These are phyloP conservation scores for Podaxis carcinomalis DNA, from an alignment of 768 basidiomycete species.

Conservation along the genomic window DNA sequence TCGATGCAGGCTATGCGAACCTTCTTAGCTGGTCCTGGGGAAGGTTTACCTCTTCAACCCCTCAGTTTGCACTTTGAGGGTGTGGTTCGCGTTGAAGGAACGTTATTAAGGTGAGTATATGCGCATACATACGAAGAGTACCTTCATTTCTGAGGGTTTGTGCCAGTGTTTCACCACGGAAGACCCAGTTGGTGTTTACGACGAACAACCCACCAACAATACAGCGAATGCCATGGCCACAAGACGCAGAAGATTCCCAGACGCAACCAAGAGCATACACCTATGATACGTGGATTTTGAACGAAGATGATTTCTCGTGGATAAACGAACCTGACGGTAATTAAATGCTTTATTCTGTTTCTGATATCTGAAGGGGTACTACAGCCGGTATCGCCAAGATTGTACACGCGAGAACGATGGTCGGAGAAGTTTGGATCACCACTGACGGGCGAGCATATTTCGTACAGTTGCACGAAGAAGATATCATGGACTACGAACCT, in stretches of 20 bases:
- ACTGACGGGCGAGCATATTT: conserved; percentile 83
- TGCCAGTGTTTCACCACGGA: conserved; percentile 70
- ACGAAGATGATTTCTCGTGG: conserved; percentile 68
- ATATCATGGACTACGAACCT: conserved; percentile 9
- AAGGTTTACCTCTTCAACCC: conserved; percentile 66
- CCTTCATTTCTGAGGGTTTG: neutral
- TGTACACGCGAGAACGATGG: conserved; percentile 49
- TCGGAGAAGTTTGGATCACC: conserved; percentile 79
- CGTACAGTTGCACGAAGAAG: conserved; percentile 52
- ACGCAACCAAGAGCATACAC: conserved; percentile 27
- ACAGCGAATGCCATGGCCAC: conserved; percentile 84
- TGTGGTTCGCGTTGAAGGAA: conserved; percentile 74
- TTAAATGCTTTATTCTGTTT: conserved; percentile 8
- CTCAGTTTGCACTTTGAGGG: conserved; percentile 73
- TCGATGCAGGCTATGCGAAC: conserved; percentile 55
- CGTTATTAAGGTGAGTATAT: conserved; percentile 55
- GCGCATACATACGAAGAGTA: neutral
- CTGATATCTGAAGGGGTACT: neutral
- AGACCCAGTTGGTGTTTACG: conserved; percentile 66
- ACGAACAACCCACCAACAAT: conserved; percentile 71
- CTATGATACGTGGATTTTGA: conserved; percentile 71
- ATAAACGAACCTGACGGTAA: conserved; percentile 69
- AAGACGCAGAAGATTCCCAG: conserved; percentile 33
- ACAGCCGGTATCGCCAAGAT: conserved; percentile 67
- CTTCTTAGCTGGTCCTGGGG: conserved; percentile 79